Percentiles rank a stretch among this genome's conserved stretches.
These are phyloP conservation scores for Agapanthus africanus DNA, from an alignment of 106 monocot genomes.

Conservation along the genomic window DNA sequence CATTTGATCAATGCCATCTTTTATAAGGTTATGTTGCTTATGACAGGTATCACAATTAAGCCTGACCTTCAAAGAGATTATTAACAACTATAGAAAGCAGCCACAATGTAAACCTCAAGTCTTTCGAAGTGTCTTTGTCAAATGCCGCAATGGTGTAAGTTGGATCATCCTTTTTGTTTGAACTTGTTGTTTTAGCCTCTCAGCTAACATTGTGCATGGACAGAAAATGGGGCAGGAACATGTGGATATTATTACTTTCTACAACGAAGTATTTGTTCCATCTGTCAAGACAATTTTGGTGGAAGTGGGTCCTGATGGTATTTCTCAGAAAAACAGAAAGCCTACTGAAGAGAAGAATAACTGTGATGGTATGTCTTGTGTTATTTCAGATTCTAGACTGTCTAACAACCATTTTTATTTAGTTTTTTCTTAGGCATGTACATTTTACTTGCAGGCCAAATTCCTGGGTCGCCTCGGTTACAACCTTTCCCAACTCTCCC, in stretches of 20 bases:
- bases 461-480: slow-evolving; percentile 67
- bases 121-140: slow-evolving; percentile 68
- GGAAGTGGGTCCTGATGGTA: slow-evolving; percentile 40
- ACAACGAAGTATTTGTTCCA: slow-evolving; percentile 89
- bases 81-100: slow-evolving; percentile 74
- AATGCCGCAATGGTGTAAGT: slow-evolving; percentile 48
- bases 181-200: not conserved
- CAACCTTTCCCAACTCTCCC: slow-evolving; percentile 70
- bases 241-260: slow-evolving; percentile 92
- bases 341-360: slow-evolving; percentile 35
- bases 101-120: slow-evolving; percentile 87
- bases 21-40: slow-evolving; percentile 4
- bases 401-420: not conserved
- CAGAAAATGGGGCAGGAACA: slow-evolving; percentile 64
- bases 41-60: slow-evolving; percentile 56
- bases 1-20: too few relatives aligned
- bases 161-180: not conserved
- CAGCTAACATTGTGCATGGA: slow-evolving; percentile 1
- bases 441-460: slow-evolving; percentile 31
- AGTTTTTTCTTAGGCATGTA: not conserved
- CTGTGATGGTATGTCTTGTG: slow-evolving; percentile 40
- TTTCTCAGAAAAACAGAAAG: slow-evolving; percentile 22
- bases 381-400: not conserved
- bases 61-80: slow-evolving; percentile 86
- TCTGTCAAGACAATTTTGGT: slow-evolving; percentile 68